These are phyloP conservation scores for Glomus cerebriforme DNA, from an alignment of 192 early-diverging fungal species.

Conservation along the genomic window DNA sequence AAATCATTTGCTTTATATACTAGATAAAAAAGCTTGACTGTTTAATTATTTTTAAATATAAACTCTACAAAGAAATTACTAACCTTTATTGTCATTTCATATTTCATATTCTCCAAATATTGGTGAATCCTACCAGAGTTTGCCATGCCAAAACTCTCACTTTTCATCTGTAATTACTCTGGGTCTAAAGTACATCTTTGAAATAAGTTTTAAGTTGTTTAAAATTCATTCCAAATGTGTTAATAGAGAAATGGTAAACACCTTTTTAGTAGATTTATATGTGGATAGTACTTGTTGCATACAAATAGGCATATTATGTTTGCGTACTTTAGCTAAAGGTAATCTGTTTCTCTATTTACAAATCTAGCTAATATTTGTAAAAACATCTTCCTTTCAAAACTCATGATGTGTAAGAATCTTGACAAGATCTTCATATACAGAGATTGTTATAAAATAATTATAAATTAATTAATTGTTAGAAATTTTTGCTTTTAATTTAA, in stretches of 20 bases:
- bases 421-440: slow-evolving; percentile 14
- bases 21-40: too few species aligned
- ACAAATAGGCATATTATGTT: too few species aligned
- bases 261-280: neutral
- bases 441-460: neutral
- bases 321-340: neutral
- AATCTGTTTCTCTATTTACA: slow-evolving; percentile 6
- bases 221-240: neutral
- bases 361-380: neutral
- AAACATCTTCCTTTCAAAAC: neutral
- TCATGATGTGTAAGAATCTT: neutral
- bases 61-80: too few species aligned
- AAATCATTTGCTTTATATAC: too few species aligned
- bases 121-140: neutral
- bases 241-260: neutral
- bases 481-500: too few species aligned
- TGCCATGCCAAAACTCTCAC: neutral
- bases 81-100: neutral
- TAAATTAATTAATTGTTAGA: too few species aligned
- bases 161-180: neutral
- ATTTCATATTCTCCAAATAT: neutral
- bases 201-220: neutral
- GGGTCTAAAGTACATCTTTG: neutral
- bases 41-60: too few species aligned
- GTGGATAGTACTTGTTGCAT: neutral